Base-by-base conservation (phyloP, 371 early-diverging fungal species). In the Syncephalastrum racemosum region DNA sequence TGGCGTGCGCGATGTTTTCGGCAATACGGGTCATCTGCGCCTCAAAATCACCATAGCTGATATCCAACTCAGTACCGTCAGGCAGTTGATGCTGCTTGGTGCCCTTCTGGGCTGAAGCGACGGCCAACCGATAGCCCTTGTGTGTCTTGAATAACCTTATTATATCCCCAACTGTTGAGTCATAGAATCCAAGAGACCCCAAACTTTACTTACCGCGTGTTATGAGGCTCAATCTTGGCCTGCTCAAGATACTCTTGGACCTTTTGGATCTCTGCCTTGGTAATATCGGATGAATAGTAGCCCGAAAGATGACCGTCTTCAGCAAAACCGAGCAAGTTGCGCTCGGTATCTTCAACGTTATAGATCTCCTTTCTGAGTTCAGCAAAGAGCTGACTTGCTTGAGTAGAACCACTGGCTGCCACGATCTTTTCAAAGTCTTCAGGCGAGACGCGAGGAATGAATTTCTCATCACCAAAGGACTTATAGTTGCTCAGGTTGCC, bases 391-490 rank as follows among this genome's bases (percentile, higher is more conserved):
- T 24, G 46, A 7, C 51, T 13, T 12, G 77, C 79, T 20, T 62
- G 22, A 7, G 51, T 45, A 4, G 56, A 48, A 6, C 62, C 73
- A 14, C 58, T 56, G 7, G 72, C 69, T 12, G 66, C 74, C 0
- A 76, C 67, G 36, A 85, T 70, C 47, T 68, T 69, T 56, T 62
- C 61, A 14, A 79, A 68, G 25, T 67, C 69, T 4, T 62, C 53
- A 1, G 41, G 63, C 14, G 67, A 44, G 4, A 79, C 36, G 8
- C 84, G 74, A 27, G 87, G 87, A 40, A 87, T 66, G 57, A 87
- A 82, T 67, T 85, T 87, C 45, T 79, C 78, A 61, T 85, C 85
- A 39, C 85, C 87, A 66, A 85, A 87, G 0, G 74, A 70, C 45
- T 78, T 79, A 75, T 80, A 84, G 62, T 87, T 85, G 60, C 79